Base-by-base conservation (phyloP, 805 yeast species). In the Nakazawaea wyomingensis region DNA sequence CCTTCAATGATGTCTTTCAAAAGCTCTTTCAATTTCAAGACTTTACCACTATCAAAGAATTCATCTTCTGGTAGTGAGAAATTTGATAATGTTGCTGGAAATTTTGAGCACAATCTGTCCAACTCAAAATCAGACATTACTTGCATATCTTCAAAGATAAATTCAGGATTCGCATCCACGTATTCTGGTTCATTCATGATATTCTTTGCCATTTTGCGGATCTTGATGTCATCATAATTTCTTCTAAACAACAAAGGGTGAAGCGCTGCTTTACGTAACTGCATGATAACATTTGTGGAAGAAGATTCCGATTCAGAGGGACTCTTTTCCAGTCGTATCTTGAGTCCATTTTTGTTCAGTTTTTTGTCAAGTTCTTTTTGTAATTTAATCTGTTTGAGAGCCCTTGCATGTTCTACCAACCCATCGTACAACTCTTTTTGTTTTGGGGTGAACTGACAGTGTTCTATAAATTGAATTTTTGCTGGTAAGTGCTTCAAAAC, bases 91-190 rank as follows among this genome's bases (percentile, higher is more conserved):
- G 90, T 76, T n/a, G 60, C 64, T 24, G 90, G 85, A 61, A 85
- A 91, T 49, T 76, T 78, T 34, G 67, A 67, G 59, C 97, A 88
- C 41, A 93, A 65, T 14, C 69, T 67, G 55, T 89, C 81, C 40
- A 93, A 69, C 64, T 93, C 99, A 59, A 76, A 85, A 66, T 93
- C 99, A 7, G 86, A 75, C 97, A 93, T 88, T 11, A 85, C 87
- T 58, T 79, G 79, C 98, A 93, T 90, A 61, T 93, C 99, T 66
- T 93, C 99, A 55, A 58, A 78, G 46, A 93, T 90, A 55, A 72
- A 93, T 32, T 76, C 68, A 48, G 69, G 65, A 57, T 88, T 89
- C 14, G 98, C 97, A 44, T 80, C 78, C 3, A 48, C 51, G 61
- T 93, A 93, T 41, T 76, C 80, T 0, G 88, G 86, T 55, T 90